Evolutionary conservation across 257 asterid species (phyloP).

Genomic region (Thymus quinquecostatus): DNA sequence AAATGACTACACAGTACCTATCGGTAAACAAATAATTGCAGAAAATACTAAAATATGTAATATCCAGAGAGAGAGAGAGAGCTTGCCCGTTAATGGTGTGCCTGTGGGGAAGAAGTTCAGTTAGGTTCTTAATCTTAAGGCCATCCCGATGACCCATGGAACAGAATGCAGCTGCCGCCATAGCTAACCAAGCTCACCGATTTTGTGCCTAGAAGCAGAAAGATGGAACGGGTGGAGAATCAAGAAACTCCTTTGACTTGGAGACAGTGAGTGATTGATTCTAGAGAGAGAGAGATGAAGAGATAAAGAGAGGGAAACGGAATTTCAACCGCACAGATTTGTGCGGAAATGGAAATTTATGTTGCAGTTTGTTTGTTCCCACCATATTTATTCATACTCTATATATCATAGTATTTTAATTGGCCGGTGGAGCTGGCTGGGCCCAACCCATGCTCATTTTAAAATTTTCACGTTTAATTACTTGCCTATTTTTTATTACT

Average conservation of each 20-base stretch:
- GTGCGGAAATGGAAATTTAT: not conserved
- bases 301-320: not conserved
- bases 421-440: slow-evolving; percentile 19
- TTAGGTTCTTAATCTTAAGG: slow-evolving; percentile 36
- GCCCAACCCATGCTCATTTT: not conserved
- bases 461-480: no score
- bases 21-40: not conserved
- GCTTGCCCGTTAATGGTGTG: slow-evolving; percentile 43
- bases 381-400: not conserved
- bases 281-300: not conserved
- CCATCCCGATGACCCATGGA: slow-evolving; percentile 41
- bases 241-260: not conserved
- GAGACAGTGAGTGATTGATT: not conserved
- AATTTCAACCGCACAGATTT: slow-evolving; percentile 13
- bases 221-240: not conserved
- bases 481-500: no score
- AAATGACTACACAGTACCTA: not conserved
- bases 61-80: not conserved
- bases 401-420: not conserved
- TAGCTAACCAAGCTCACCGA: slow-evolving; percentile 25
- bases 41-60: not conserved
- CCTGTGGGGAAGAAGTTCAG: slow-evolving; percentile 21
- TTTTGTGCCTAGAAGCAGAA: not conserved
- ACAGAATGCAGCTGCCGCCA: slow-evolving; percentile 50
- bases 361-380: not conserved